Evolutionary conservation across 1,284 basidiomycete genomes (phyloP).

Genomic region (Phellopilus nigrolimitatus): DNA sequence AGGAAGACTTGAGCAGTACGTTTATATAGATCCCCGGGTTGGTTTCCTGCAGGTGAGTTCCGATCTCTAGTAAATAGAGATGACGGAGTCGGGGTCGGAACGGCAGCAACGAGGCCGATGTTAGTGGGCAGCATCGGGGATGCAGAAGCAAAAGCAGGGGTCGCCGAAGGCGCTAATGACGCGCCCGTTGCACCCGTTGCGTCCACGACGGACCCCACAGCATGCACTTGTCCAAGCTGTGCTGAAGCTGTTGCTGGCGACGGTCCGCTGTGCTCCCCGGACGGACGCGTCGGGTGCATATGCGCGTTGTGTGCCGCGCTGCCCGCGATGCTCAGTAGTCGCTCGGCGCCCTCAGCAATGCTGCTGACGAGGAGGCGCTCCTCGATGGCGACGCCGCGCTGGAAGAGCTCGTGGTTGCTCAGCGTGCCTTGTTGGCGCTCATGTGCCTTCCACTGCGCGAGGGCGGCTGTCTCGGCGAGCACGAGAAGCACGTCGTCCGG

Average conservation of each 20-base stretch:
- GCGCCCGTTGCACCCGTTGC: slow-evolving; percentile 13
- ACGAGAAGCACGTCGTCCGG: slow-evolving; percentile 70
- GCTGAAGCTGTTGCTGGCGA: not conserved
- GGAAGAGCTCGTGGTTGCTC: slow-evolving; percentile 65
- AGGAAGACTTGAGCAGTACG: slow-evolving; percentile 46
- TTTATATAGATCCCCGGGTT: slow-evolving; percentile 1
- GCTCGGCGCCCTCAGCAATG: slow-evolving; percentile 29
- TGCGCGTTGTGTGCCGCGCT: not conserved
- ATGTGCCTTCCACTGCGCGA: slow-evolving; percentile 71
- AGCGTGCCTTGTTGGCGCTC: slow-evolving; percentile 47
- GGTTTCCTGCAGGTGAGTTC: not conserved
- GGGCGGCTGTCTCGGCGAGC: slow-evolving; percentile 64
- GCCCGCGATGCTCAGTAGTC: slow-evolving; percentile 29
- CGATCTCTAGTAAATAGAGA: not conserved
- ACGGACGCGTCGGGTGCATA: slow-evolving; percentile 12
- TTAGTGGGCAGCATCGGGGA: too few species aligned
- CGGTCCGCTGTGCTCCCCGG: slow-evolving; percentile 7
- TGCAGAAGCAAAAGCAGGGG: not conserved
- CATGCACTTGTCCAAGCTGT: slow-evolving; percentile 3
- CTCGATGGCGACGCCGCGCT: slow-evolving; percentile 62
- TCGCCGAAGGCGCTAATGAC: slow-evolving; percentile 2
- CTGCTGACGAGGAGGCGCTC: slow-evolving; percentile 43
- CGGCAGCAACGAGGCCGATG: too few species aligned
- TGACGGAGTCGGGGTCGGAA: not conserved
- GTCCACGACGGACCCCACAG: slow-evolving; percentile 1